phyloP scores from a whole-genome alignment of 768 basidiomycete genomes.

The Naganishia kalamii region DNA sequence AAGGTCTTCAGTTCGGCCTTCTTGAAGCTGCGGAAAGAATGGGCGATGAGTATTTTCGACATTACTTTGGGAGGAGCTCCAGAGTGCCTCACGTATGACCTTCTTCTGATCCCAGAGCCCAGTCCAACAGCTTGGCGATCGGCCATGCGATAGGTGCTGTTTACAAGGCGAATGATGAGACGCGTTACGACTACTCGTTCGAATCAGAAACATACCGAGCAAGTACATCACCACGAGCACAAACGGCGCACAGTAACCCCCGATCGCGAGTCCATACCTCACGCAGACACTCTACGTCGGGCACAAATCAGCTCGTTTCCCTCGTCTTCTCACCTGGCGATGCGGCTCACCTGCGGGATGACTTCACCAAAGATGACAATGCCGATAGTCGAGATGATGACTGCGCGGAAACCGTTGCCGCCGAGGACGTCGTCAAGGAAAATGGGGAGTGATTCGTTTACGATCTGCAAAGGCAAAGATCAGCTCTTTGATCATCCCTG shows the following conservation, averaged over 20 bases:
- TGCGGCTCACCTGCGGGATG: constrained; percentile 53
- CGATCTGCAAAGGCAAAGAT: constrained; percentile 28
- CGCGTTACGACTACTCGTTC: neutral
- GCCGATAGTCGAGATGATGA: constrained; percentile 44
- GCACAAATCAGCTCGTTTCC: neutral
- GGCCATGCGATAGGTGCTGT: constrained; percentile 70
- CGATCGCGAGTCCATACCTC: constrained; percentile 71
- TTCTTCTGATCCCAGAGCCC: constrained; percentile 67
- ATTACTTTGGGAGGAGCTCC: neutral
- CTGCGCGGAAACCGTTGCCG: constrained; percentile 49
- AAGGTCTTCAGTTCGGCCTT: constrained; percentile 50
- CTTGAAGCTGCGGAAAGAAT: constrained; percentile 31
- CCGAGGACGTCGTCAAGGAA: constrained; percentile 50
- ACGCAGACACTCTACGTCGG: constrained; percentile 52
- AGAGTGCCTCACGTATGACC: constrained; percentile 45
- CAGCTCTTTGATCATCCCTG: too few relatives aligned
- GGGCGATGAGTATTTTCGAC: neutral
- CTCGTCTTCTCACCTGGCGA: neutral
- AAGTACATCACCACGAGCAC: constrained; percentile 69
- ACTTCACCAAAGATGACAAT: constrained; percentile 53
- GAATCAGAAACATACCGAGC: constrained; percentile 32
- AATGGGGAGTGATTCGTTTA: constrained; percentile 50
- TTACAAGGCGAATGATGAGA: neutral
- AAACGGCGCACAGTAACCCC: constrained; percentile 68
- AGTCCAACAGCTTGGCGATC: constrained; percentile 67